These are phyloP conservation scores for Leccinum subgranulosum DNA, from an alignment of 768 basidiomycete genomes.

Conservation along the genomic window DNA sequence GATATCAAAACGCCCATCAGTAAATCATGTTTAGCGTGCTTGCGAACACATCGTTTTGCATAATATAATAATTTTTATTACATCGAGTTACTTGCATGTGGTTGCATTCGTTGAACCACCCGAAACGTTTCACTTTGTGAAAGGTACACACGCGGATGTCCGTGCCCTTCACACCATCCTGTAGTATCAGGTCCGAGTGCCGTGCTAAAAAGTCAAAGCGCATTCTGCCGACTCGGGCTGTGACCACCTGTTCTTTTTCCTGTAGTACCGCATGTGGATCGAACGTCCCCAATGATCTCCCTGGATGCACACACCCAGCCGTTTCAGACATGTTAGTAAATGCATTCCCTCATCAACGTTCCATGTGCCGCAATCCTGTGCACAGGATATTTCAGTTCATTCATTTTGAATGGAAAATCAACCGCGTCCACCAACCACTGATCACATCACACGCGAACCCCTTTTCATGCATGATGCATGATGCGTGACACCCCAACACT, in stretches of 20 bases:
- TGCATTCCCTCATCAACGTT: too few species aligned
- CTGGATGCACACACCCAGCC: background rate
- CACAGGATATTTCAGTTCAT: too few species aligned
- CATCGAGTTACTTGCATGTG: background rate
- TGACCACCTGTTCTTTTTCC: background rate
- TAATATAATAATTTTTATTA: background rate
- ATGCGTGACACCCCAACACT: background rate
- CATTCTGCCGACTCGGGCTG: background rate
- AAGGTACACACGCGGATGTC: background rate
- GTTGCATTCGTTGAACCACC: background rate
- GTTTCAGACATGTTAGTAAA: background rate
- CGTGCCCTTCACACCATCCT: background rate
- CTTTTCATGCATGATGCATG: background rate
- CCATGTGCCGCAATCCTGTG: too few species aligned
- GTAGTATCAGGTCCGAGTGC: background rate
- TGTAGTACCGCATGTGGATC: background rate
- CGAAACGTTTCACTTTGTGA: background rate
- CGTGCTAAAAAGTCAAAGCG: background rate
- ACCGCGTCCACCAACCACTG: background rate
- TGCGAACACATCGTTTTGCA: background rate
- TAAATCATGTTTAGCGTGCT: background rate
- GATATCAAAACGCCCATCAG: background rate
- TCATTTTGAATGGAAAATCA: too few species aligned
- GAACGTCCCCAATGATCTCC: background rate
- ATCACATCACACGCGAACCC: background rate